phyloP scores from a whole-genome alignment of 208 protist genomes.

The Perkinsela sp. region DNA sequence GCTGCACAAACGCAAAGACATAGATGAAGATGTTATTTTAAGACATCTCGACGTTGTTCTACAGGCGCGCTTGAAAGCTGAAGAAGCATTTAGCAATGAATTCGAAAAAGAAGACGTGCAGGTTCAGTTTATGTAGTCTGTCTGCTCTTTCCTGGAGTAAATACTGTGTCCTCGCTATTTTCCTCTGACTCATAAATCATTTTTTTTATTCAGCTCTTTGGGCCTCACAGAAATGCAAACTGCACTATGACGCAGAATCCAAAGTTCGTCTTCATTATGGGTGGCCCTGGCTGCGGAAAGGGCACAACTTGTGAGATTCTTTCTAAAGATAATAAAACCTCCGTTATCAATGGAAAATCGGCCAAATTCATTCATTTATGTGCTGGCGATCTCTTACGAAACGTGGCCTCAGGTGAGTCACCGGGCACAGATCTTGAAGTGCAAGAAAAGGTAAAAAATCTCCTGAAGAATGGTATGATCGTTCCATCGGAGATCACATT shows the following conservation, averaged over 20 bases:
- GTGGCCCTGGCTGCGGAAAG: slow-evolving; percentile 51
- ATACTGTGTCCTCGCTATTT: too few relatives aligned
- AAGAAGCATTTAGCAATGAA: background rate
- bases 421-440: slow-evolving; percentile 8
- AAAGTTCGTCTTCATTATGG: slow-evolving; percentile 55
- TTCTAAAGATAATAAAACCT: slow-evolving; percentile 11
- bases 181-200: too few relatives aligned
- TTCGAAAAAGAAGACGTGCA: too few relatives aligned
- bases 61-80: background rate
- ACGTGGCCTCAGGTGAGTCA: slow-evolving; percentile 17
- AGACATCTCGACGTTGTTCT: background rate
- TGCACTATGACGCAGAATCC: background rate
- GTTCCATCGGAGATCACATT: slow-evolving; percentile 60
- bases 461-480: slow-evolving; percentile 30
- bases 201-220: too few relatives aligned
- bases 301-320: slow-evolving; percentile 38
- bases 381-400: slow-evolving; percentile 44
- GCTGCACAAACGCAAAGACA: background rate
- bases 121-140: too few relatives aligned
- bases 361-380: slow-evolving; percentile 56
- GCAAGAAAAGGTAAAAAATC: slow-evolving; percentile 28
- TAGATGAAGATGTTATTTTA: background rate
- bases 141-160: too few relatives aligned
- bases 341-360: background rate
- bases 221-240: too few relatives aligned